Conservation (phyloP, 1,139 yeast genomes). For the Pichia sp. region DNA sequence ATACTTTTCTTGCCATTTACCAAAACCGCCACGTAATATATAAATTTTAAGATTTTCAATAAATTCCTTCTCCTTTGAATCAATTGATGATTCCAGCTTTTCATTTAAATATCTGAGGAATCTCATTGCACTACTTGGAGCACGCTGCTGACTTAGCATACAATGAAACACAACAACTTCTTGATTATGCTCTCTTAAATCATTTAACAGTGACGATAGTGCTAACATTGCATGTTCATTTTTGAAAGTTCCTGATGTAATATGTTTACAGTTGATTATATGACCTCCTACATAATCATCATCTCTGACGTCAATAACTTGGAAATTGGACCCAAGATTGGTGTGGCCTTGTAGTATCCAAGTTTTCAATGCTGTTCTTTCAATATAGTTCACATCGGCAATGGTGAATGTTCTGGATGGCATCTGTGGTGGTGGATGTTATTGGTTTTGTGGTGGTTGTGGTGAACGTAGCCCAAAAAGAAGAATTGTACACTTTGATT, state of each 20-base stretch:
- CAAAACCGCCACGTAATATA: constrained; percentile 80
- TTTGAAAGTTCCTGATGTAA: constrained; percentile 43
- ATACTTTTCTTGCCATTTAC: constrained; percentile 69
- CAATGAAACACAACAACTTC: constrained; percentile 80
- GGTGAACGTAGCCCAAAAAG: too few relatives aligned
- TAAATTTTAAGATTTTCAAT: constrained; percentile 45
- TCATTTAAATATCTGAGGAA: constrained; percentile 51
- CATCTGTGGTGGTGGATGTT: background rate
- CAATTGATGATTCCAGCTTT: constrained; percentile 16
- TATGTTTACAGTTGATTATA: constrained; percentile 53
- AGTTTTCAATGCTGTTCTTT: constrained; percentile 11
- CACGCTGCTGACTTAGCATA: constrained; percentile 82
- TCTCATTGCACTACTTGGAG: constrained; percentile 74
- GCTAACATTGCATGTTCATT: constrained; percentile 28
- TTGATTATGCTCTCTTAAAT: constrained; percentile 33
- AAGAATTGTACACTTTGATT: too few relatives aligned
- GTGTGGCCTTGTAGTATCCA: constrained; percentile 21
- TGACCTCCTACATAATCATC: constrained; percentile 75
- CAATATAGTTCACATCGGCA: constrained; percentile 15
- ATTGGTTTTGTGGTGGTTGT: background rate
- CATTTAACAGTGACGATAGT: constrained; percentile 4
- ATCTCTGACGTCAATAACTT: constrained; percentile 83
- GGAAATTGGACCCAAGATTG: constrained; percentile 36
- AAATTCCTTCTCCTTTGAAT: constrained; percentile 17
- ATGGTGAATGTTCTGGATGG: constrained; percentile 9